phyloP scores from a whole-genome alignment of 192 early-diverging fungal species.

The Paraglomus occultum region DNA sequence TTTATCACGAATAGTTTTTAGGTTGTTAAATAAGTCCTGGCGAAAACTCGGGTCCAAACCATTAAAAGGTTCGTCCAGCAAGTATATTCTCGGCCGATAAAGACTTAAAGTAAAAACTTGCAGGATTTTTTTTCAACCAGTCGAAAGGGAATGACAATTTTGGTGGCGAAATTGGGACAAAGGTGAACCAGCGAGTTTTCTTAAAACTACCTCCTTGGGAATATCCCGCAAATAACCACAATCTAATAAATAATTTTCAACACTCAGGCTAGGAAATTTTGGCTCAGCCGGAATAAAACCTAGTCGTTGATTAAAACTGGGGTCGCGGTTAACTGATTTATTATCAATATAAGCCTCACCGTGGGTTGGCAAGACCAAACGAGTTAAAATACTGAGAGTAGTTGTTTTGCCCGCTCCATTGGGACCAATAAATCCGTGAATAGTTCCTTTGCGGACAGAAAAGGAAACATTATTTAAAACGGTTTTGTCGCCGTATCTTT shows the following conservation, averaged over 20 bases:
- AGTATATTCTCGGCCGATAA: constrained; percentile 14
- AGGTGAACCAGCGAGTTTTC: background rate
- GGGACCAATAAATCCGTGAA: constrained; percentile 54
- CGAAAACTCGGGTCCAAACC: constrained; percentile 16
- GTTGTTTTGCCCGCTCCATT: constrained; percentile 64
- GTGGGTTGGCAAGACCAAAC: constrained; percentile 35
- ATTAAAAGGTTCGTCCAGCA: constrained; percentile 14
- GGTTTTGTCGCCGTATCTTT: constrained; percentile 14
- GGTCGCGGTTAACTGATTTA: constrained; percentile 9
- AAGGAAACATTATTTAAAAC: constrained; percentile 18
- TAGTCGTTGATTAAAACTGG: constrained; percentile 8
- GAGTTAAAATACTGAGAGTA: constrained; percentile 41
- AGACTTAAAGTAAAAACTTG: constrained; percentile 19
- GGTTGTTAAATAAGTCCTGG: constrained; percentile 11
- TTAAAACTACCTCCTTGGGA: background rate
- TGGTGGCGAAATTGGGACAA: constrained; percentile 14
- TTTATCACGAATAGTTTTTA: constrained; percentile 8
- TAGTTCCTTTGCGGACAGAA: constrained; percentile 25
- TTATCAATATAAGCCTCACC: constrained; percentile 27
- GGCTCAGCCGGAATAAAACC: constrained; percentile 19
- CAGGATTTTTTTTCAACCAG: constrained; percentile 17
- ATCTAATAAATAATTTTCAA: constrained; percentile 1
- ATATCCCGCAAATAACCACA: constrained; percentile 13
- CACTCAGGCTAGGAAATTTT: constrained; percentile 1
- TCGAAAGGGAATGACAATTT: constrained; percentile 20